A percentile compares a stretch with the other conserved stretches of the same genome.
These are phyloP conservation scores for Moringa oleifera DNA, from an alignment of 345 rosid species.

Conservation along the genomic window DNA sequence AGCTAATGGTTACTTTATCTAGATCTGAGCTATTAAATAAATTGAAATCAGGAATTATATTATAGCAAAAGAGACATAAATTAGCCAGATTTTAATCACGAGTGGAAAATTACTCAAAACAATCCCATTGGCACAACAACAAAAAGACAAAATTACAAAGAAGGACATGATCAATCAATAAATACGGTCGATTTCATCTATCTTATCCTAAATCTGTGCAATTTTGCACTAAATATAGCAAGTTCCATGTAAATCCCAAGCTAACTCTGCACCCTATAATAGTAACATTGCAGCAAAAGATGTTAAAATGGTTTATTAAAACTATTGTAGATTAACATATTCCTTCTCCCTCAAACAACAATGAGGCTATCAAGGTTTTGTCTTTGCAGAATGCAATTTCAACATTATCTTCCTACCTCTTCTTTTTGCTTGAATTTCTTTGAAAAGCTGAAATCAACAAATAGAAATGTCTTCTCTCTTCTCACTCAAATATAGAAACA, in stretches of 20 bases:
- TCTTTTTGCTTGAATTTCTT: not conserved
- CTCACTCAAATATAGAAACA: not conserved
- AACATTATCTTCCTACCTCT: not conserved
- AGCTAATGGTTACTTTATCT: not conserved
- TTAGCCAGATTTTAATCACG: not conserved
- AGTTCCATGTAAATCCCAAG: not conserved
- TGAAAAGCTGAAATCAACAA: not conserved
- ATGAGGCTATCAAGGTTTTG: not conserved
- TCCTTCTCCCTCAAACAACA: not conserved
- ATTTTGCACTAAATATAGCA: not conserved
- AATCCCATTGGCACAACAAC: not conserved
- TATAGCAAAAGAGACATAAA: not conserved
- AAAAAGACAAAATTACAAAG: not conserved
- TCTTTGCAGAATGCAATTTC: not conserved
- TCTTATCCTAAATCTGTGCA: not conserved
- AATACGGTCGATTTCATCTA: not conserved
- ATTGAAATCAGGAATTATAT: not conserved
- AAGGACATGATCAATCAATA: not conserved
- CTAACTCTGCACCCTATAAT: not conserved
- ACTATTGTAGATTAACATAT: not conserved
- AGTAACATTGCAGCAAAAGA: not conserved
- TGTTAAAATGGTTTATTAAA: not conserved
- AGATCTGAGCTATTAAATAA: constrained; percentile 1
- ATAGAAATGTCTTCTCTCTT: not conserved
- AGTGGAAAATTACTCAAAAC: not conserved